Evolutionary conservation across 169 alveolate genomes (phyloP).

Genomic region (Besnoitia besnoiti): DNA sequence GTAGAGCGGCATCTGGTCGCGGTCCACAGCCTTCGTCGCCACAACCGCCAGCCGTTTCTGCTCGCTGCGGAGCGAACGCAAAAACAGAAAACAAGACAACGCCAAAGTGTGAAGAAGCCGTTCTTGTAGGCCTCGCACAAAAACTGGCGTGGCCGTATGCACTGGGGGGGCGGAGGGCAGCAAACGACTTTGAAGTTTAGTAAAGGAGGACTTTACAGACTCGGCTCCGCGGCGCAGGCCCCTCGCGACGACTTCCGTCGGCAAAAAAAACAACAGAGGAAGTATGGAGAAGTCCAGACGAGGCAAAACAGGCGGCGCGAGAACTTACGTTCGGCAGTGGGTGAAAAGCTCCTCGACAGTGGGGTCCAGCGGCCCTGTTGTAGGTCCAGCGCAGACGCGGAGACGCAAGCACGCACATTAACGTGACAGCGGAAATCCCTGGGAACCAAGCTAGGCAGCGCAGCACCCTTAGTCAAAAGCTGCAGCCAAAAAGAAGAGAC

Average conservation of each 20-base stretch:
- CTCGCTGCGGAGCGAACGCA: background rate
- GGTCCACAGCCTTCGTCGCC: slow-evolving; percentile 31
- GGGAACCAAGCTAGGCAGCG: too few species aligned
- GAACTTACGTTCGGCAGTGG: slow-evolving; percentile 5
- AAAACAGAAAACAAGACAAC: background rate
- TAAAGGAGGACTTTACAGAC: too few species aligned
- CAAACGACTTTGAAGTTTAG: too few species aligned
- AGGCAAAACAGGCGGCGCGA: background rate
- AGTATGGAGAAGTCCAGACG: too few species aligned
- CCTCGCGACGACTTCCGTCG: too few species aligned
- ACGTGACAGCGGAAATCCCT: too few species aligned
- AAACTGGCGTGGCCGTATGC: background rate
- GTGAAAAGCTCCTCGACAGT: slow-evolving; percentile 10
- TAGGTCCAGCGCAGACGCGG: background rate
- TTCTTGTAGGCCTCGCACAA: background rate
- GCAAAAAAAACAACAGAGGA: background rate
- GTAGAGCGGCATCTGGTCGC: slow-evolving; percentile 1
- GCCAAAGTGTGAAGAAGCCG: background rate
- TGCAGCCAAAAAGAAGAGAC: too few species aligned
- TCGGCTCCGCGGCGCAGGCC: too few species aligned
- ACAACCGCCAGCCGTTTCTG: background rate
- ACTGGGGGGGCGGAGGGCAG: too few species aligned
- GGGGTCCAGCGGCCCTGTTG: slow-evolving; percentile 14
- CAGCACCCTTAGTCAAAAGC: too few species aligned
- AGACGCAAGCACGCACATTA: too few species aligned